Base-by-base conservation (phyloP, 306 rosid species). In the Vigna hirtella region DNA sequence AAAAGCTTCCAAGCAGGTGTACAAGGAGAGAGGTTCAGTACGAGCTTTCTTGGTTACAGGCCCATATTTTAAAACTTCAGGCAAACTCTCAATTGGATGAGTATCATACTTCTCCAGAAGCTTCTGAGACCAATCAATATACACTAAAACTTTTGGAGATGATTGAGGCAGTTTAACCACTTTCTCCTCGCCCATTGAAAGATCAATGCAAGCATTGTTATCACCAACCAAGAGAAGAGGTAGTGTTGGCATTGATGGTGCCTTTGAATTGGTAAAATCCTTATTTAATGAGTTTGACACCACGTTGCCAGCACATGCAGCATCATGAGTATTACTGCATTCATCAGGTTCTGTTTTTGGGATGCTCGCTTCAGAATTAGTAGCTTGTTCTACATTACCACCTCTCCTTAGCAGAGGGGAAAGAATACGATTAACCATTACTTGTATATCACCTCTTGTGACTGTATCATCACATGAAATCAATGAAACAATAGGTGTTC, bases 1-100 rank as follows among this genome's bases (percentile, higher is more conserved):
- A 86, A 95, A 95, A 79, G 98, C 96, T 87, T 92, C 97, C 64
- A 95, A 85, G 85, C 98, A 95, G 70, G 97, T 88, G 87, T 95
- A 95, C 88, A 95, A 74, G 14, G 98, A 95, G 78, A 88, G 98
- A 34, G 98, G 98, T 82, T 95, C 98, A 51, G 84, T 87, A 50
- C 98, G 96, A 74, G 97, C 89, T 86, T 95, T 95, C 90, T 95
- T 95, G 70, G 94, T 81, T 52, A 86, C 90, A 71, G 97, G 96
- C 61, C 98, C 99, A 78, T 79, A 88, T 82, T 90, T 95, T 40
- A 91, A 86, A 73, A 95, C 97, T 84, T 95, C 99, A 4, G 92
- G 91, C 85, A 88, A 88, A 79, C 76, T 89, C 84, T 92, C 98
- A 49, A 95, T 82, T 73, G 87, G 73, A 70, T 82, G 86, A 47